Conservation (phyloP, 1,284 basidiomycete species). For the Leccinum solheimii region DNA sequence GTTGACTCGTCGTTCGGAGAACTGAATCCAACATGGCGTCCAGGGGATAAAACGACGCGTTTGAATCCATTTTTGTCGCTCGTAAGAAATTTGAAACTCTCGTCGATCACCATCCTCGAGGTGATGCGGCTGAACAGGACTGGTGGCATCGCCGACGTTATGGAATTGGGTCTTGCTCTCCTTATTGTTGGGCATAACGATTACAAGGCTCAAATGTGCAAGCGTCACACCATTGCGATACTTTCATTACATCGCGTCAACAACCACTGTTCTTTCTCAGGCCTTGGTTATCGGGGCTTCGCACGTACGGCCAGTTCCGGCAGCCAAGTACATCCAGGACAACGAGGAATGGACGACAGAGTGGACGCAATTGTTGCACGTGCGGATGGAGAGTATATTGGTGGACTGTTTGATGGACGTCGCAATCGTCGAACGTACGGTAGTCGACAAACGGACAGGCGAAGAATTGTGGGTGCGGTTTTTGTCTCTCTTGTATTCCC, state of each 20-base stretch:
- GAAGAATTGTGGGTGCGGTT: constrained; percentile 51
- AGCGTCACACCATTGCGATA: constrained; percentile 59
- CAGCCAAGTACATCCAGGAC: constrained; percentile 58
- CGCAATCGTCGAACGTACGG: constrained; percentile 72
- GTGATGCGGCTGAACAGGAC: constrained; percentile 82
- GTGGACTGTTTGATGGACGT: constrained; percentile 84
- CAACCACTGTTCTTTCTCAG: constrained; percentile 54
- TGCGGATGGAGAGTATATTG: constrained; percentile 82
- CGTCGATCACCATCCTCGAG: constrained; percentile 89
- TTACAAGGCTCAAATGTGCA: constrained; percentile 83
- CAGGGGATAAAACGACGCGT: constrained; percentile 14
- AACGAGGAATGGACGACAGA: constrained; percentile 69
- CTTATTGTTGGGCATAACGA: constrained; percentile 80
- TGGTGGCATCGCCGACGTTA: constrained; percentile 79
- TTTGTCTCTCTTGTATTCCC: not conserved
- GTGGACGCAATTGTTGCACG: constrained; percentile 80
- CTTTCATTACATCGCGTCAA: constrained; percentile 41
- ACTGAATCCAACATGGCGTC: not conserved
- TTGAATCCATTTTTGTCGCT: constrained; percentile 73
- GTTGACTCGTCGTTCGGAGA: not conserved
- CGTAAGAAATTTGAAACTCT: constrained; percentile 74
- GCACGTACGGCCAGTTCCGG: constrained; percentile 59
- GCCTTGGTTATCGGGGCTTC: constrained; percentile 56
- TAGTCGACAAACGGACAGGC: constrained; percentile 54
- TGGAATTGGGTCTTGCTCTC: constrained; percentile 88